Percentiles rank a stretch among this genome's conserved stretches.
Conservation (phyloP, 2,329 filamentous ascomycete genomes). For the Pestalotiopsis sp. region DNA sequence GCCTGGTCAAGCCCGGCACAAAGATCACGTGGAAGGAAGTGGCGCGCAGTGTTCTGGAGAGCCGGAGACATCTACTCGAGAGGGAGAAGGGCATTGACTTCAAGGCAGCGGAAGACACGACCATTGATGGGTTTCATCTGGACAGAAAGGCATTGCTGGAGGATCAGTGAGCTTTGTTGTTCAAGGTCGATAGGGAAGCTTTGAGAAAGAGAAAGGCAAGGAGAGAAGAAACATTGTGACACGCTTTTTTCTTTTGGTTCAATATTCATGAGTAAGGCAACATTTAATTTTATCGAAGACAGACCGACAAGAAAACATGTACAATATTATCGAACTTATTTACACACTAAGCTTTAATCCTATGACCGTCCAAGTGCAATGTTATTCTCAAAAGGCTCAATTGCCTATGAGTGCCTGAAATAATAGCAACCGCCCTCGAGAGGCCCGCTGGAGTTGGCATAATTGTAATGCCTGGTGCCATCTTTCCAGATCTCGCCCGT, state of each 20-base stretch:
- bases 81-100: constrained; percentile 14
- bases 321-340: no score
- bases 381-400: no score
- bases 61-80: constrained; percentile 11
- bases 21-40: constrained; percentile 16
- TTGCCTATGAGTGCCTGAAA: not conserved
- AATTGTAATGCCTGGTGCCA: not conserved
- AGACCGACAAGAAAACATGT: no score
- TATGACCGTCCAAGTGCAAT: no score
- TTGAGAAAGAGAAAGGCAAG: not conserved
- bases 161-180: not conserved
- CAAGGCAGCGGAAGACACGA: constrained; percentile 5
- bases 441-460: not conserved
- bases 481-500: not conserved
- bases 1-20: constrained; percentile 4
- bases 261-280: no score
- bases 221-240: not conserved
- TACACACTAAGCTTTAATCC: no score
- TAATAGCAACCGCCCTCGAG: not conserved
- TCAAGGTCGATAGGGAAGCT: not conserved
- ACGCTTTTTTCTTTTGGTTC: no score
- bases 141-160: constrained; percentile 12
- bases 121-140: constrained; percentile 10
- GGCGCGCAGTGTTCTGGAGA: constrained; percentile 13
- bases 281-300: no score